Evolutionary conservation across 805 yeast species (phyloP), one percentile per base, ranked within the genome.

Genomic region (Yamadazyma endophytica): DNA sequence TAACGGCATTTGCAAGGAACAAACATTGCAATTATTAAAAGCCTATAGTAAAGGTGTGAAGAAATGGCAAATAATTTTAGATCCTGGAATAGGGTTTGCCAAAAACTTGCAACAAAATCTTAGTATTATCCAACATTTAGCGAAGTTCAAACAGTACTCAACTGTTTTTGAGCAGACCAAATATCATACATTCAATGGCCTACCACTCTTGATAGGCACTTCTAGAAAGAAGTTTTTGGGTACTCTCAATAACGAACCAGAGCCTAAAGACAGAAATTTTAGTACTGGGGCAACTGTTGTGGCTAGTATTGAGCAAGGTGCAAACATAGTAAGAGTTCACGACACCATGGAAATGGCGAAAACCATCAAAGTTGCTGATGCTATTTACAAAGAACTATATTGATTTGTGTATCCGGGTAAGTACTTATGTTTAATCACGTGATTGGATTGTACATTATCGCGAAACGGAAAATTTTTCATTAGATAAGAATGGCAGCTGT

Each of bases 21-120:
- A 90, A 31, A 61, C 77, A 6, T 42, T 44, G 3, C 73, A 76
- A 33, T 67, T 87, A 17, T 43, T 54, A 0, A 66, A 61, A 33
- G 95, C 95, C 9, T 58, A 73, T 26, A 46, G 44, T 1, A 60
- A 54, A 0, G 96, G 96, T 4, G 76, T 90, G 1, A 66, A 70
- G 36, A 77, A 90, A 55, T 92, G 96, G 96, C 97, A 92, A 57
- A 63, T 92, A 3, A 77, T 92, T 12, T 49, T 88, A 4, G 99
- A 92, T 52, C 98, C 99, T 1, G 98, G 98, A 2, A 59, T 92
- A 24, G 98, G 99, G 2, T 92, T 92, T 58, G 97, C 97, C n/a
- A 92, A 92, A 54, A 71, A 69, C 32, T 46, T 70, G n/a, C 43
- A 52, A 6, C 95, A 89, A 49, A 90, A 89, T 53, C 43, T 89